phyloP scores from a whole-genome alignment of 1,284 basidiomycete species.

The Cutaneotrichosporon sp. region DNA sequence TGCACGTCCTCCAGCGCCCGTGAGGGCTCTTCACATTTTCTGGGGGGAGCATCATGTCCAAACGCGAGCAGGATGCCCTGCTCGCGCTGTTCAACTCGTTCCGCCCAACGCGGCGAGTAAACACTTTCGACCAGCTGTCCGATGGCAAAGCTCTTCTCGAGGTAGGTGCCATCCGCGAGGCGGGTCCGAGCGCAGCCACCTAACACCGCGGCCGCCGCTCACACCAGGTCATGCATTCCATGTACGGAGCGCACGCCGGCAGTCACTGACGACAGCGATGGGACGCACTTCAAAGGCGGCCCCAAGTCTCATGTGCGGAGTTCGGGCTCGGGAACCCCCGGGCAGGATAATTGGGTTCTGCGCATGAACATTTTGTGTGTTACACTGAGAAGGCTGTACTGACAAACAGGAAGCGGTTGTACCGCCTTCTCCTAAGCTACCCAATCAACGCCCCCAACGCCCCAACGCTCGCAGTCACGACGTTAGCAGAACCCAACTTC shows the following conservation, averaged over 20 bases:
- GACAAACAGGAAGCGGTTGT: constrained; percentile 40
- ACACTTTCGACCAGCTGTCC: constrained; percentile 36
- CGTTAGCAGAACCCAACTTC: constrained; percentile 42
- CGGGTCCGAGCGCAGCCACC: not conserved
- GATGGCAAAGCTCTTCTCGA: constrained; percentile 45
- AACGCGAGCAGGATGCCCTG: constrained; percentile 41
- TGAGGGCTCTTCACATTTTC: not conserved
- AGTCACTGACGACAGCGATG: constrained; percentile 11
- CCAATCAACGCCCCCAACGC: constrained; percentile 37
- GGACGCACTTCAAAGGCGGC: constrained; percentile 34
- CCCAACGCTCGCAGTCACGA: constrained; percentile 29
- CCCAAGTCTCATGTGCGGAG: constrained; percentile 12
- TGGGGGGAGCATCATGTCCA: constrained; percentile 17
- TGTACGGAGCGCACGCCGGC: constrained; percentile 5
- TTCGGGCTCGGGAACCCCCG: constrained; percentile 13
- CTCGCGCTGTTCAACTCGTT: constrained; percentile 44
- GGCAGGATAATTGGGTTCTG: constrained; percentile 44
- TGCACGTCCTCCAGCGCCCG: not conserved
- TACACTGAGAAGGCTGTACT: not conserved
- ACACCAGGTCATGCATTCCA: constrained; percentile 18
- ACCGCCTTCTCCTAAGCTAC: constrained; percentile 41
- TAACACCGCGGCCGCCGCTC: no score
- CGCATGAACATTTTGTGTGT: constrained; percentile 41
- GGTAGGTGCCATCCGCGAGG: constrained; percentile 20
- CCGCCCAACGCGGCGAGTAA: constrained; percentile 29